Evolutionary conservation across 2,329 filamentous ascomycete genomes (phyloP).

Genomic region (Clonostachys chloroleuca): DNA sequence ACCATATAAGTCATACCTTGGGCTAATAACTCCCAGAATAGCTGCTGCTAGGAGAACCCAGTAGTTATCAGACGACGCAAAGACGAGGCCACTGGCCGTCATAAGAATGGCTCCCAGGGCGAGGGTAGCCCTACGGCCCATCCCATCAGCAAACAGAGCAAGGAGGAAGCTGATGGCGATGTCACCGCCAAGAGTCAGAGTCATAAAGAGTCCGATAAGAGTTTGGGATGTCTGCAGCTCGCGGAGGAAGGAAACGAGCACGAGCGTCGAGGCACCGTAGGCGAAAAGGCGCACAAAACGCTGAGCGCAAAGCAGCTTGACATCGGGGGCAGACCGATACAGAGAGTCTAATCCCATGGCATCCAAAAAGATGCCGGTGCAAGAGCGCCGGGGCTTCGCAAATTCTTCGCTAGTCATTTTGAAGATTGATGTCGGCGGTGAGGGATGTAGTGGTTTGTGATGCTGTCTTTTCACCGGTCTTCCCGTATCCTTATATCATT

Average conservation of each 20-base stretch:
- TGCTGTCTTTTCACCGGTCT: no score
- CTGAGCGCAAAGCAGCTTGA: constrained; percentile 52
- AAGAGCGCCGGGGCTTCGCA: no score
- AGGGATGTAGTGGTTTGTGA: no score
- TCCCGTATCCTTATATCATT: no score
- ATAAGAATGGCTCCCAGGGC: constrained; percentile 50
- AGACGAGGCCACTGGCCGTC: constrained; percentile 49
- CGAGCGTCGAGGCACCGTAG: constrained; percentile 54
- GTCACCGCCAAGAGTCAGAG: constrained; percentile 56
- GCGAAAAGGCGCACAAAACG: constrained; percentile 60
- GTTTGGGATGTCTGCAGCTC: constrained; percentile 43
- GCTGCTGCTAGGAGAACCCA: constrained; percentile 54
- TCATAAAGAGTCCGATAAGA: constrained; percentile 60
- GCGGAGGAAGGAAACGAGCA: constrained; percentile 52
- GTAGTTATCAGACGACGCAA: constrained; percentile 47
- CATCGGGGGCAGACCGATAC: constrained; percentile 25
- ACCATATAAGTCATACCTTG: constrained; percentile 14
- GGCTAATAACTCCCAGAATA: constrained; percentile 58
- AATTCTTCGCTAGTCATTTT: no score
- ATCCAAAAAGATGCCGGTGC: no score
- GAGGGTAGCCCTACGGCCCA: constrained; percentile 51
- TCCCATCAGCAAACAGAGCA: constrained; percentile 51
- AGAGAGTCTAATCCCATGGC: no score
- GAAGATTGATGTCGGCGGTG: no score
- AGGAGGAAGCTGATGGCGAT: constrained; percentile 53